Evolutionary conservation across 2,329 filamentous ascomycete genomes (phyloP).

Genomic region (Corniculantispora saksenae): DNA sequence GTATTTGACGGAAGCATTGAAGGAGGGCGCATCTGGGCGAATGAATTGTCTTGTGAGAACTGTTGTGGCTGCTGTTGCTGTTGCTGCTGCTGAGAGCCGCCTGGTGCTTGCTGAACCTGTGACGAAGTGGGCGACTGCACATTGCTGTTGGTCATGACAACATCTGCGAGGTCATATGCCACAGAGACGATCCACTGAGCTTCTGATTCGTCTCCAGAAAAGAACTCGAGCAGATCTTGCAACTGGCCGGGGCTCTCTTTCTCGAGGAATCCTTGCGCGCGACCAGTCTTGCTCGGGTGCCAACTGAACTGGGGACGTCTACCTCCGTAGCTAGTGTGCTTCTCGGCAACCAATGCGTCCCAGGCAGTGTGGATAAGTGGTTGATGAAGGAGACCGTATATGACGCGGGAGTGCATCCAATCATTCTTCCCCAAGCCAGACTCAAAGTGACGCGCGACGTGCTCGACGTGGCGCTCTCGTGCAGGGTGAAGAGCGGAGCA

Average conservation of each 20-base stretch:
- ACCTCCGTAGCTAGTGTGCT: constrained; percentile 56
- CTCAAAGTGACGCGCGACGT: constrained; percentile 69
- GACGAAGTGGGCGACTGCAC: constrained; percentile 34
- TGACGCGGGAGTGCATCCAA: constrained; percentile 69
- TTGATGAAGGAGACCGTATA: constrained; percentile 68
- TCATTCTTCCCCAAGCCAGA: constrained; percentile 62
- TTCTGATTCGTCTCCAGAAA: constrained; percentile 58
- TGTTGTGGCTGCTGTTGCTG: constrained; percentile 12
- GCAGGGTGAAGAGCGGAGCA: constrained; percentile 64
- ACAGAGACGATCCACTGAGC: constrained; percentile 58
- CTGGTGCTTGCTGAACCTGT: constrained; percentile 28
- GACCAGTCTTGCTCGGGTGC: constrained; percentile 57
- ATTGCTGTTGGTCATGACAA: constrained; percentile 40
- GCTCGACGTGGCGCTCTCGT: constrained; percentile 67
- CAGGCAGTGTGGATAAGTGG: constrained; percentile 62
- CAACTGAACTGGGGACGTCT: constrained; percentile 63
- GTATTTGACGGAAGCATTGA: constrained; percentile 28
- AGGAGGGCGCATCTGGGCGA: constrained; percentile 35
- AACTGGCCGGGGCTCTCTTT: constrained; percentile 64
- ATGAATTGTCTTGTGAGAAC: constrained; percentile 31
- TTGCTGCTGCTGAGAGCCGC: constrained; percentile 23
- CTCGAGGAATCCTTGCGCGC: constrained; percentile 59
- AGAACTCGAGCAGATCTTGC: constrained; percentile 66
- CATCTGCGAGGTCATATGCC: constrained; percentile 58
- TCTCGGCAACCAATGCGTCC: constrained; percentile 55